phyloP scores from a whole-genome alignment of 2,329 filamentous ascomycete genomes.

The Hypoxylon sp. region DNA sequence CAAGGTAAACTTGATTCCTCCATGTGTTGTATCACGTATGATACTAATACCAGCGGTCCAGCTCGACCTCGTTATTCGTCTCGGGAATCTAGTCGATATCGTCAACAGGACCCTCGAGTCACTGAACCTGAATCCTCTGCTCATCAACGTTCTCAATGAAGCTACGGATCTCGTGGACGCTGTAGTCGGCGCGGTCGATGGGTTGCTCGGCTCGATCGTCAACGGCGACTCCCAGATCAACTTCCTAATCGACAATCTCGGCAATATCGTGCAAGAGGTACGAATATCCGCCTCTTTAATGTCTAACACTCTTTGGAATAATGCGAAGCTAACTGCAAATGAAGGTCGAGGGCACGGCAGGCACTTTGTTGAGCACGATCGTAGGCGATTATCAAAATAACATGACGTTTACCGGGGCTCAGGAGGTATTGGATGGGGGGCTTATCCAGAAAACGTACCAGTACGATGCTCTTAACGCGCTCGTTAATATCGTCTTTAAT shows the following conservation, averaged over 20 bases:
- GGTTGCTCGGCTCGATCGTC: slow-evolving; percentile 65
- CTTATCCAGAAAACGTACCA: slow-evolving; percentile 57
- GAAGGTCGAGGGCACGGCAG: slow-evolving; percentile 55
- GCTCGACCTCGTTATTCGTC: slow-evolving; percentile 66
- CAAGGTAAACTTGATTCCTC: too few relatives aligned
- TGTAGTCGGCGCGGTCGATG: slow-evolving; percentile 65
- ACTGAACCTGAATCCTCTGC: slow-evolving; percentile 68
- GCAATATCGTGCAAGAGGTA: slow-evolving; percentile 67
- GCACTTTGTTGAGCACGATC: slow-evolving; percentile 57
- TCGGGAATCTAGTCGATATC: slow-evolving; percentile 67
- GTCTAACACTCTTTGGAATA: too few relatives aligned
- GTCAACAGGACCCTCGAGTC: slow-evolving; percentile 68
- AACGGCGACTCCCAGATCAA: slow-evolving; percentile 63
- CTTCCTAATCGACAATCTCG: slow-evolving; percentile 68
- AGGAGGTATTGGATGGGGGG: slow-evolving; percentile 45
- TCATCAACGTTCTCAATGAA: slow-evolving; percentile 64
- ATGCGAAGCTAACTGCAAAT: too few relatives aligned
- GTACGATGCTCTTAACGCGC: slow-evolving; percentile 55
- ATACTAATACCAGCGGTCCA: too few relatives aligned
- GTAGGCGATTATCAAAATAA: slow-evolving; percentile 66
- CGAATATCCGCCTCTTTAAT: too few relatives aligned
- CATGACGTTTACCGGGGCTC: slow-evolving; percentile 61
- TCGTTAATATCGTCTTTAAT: slow-evolving; percentile 62
- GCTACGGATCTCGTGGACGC: slow-evolving; percentile 60
- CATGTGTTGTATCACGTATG: too few relatives aligned